phyloP scores from a whole-genome alignment of 257 asterid genomes.

The Petrea volubilis region DNA sequence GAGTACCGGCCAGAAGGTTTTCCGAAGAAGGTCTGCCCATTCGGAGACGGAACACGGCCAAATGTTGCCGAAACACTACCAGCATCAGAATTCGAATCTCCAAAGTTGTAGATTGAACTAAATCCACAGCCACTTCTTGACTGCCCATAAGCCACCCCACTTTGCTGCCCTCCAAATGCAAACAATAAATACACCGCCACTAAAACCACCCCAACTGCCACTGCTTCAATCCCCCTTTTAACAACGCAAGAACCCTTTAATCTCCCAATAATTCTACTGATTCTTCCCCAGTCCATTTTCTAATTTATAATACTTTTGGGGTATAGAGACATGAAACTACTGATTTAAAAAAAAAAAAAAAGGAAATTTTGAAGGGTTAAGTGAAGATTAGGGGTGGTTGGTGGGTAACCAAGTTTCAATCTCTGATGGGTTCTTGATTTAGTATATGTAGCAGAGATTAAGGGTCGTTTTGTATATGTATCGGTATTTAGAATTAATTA shows the following conservation, averaged over 20 bases:
- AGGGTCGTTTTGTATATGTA: neutral
- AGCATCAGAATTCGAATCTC: slow-evolving; percentile 25
- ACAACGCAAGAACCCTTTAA: neutral
- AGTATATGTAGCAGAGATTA: neutral
- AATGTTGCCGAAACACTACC: slow-evolving; percentile 22
- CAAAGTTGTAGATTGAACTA: slow-evolving; percentile 22
- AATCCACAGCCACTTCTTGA: neutral
- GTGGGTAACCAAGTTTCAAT: neutral
- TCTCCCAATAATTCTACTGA: neutral
- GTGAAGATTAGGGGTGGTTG: neutral
- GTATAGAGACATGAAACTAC: neutral
- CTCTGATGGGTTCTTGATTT: neutral
- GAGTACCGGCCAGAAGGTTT: slow-evolving; percentile 17
- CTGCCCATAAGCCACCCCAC: neutral
- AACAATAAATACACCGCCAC: neutral
- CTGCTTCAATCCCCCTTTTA: neutral
- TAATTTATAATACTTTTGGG: neutral
- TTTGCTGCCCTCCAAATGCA: neutral
- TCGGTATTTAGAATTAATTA: neutral
- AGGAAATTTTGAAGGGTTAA: neutral
- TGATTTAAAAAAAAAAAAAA: neutral
- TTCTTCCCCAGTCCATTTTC: slow-evolving; percentile 4
- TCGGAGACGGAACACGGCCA: slow-evolving; percentile 1
- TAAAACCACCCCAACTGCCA: neutral
- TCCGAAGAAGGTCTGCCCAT: slow-evolving; percentile 16